Percentiles rank a stretch among this genome's conserved stretches.
phyloP scores from a whole-genome alignment of 2,329 filamentous ascomycete genomes.

The Botrytis squamosa region DNA sequence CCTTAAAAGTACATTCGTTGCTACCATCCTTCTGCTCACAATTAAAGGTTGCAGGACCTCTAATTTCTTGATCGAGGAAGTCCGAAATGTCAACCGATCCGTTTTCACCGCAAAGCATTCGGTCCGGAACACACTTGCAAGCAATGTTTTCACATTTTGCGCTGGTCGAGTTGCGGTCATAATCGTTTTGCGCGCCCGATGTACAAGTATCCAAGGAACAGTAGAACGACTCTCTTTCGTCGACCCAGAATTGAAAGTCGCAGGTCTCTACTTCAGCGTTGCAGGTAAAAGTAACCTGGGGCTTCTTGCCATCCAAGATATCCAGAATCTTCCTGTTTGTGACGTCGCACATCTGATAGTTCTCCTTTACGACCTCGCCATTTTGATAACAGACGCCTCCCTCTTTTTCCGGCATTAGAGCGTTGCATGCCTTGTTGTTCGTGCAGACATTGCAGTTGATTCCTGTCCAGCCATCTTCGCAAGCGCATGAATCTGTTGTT shows the following conservation, averaged over 20 bases:
- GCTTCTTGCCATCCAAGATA: constrained; percentile 78
- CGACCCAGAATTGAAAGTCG: constrained; percentile 99
- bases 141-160: constrained; percentile 84
- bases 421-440: constrained; percentile 77
- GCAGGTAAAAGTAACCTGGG: constrained; percentile 94
- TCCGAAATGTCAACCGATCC: constrained; percentile 91
- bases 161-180: constrained; percentile 73
- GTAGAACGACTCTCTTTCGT: constrained; percentile 91
- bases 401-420: constrained; percentile 78
- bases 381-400: constrained; percentile 90
- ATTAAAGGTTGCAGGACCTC: constrained; percentile 82
- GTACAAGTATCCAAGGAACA: constrained; percentile 82
- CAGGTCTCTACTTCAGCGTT: constrained; percentile 72
- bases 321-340: constrained; percentile 93
- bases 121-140: constrained; percentile 84
- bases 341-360: constrained; percentile 97
- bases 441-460: constrained; percentile 98
- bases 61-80: constrained; percentile 79
- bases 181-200: constrained; percentile 66
- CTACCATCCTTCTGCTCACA: constrained; percentile 63
- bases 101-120: constrained; percentile 90
- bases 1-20: constrained; percentile 77
- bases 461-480: constrained; percentile 89
- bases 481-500: constrained; percentile 70
- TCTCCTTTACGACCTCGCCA: constrained; percentile 86